Percentiles rank a stretch among this genome's conserved stretches.
Evolutionary conservation across 441 rosid genomes (phyloP).

Genomic region (Gossypium armourianum): DNA sequence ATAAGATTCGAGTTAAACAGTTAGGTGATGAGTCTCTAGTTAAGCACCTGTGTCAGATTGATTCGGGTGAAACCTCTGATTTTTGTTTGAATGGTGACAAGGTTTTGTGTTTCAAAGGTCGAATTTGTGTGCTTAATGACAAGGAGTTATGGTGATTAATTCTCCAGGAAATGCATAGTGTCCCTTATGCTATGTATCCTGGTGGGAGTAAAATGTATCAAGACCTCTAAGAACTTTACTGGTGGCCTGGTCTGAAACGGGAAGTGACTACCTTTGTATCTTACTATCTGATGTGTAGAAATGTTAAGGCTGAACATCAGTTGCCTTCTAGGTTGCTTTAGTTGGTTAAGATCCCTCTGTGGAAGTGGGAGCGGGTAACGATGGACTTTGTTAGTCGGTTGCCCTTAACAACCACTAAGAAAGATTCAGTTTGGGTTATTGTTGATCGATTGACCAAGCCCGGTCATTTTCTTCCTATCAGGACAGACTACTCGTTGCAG

Average conservation of each 20-base stretch:
- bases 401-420: not conserved
- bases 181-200: too few species aligned
- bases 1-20: too few species aligned
- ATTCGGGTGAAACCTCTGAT: too few species aligned
- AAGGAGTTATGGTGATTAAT: too few species aligned
- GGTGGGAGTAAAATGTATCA: not conserved
- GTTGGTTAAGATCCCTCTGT: not conserved
- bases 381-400: not conserved
- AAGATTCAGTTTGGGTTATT: not conserved
- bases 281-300: too few species aligned
- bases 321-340: not conserved
- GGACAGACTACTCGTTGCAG: too few species aligned
- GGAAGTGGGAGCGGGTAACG: not conserved
- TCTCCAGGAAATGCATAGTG: not conserved
- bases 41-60: too few species aligned
- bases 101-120: too few species aligned
- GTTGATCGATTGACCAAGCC: not conserved
- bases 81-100: too few species aligned
- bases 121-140: too few species aligned
- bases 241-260: not conserved
- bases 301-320: not conserved
- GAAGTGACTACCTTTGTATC: not conserved
- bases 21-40: too few species aligned
- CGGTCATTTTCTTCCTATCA: not conserved
- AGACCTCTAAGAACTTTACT: not conserved